These are phyloP conservation scores for Spirogloea muscicola DNA, from an alignment of 139 green algal species.

Conservation along the genomic window DNA sequence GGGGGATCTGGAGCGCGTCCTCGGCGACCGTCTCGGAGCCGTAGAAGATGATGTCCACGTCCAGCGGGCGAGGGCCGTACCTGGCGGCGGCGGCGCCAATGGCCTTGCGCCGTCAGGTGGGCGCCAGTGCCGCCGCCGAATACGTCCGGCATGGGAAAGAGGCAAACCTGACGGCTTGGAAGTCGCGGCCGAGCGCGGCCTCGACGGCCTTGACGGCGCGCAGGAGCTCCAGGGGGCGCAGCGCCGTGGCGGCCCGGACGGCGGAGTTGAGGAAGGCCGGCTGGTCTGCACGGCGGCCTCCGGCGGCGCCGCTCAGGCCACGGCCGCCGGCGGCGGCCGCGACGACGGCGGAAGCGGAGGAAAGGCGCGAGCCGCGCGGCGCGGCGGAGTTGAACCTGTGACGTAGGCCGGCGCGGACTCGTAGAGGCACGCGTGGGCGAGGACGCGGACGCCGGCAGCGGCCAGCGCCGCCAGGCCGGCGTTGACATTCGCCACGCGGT, in stretches of 20 bases:
- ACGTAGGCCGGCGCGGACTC: slow-evolving; percentile 79
- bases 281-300: too few relatives aligned
- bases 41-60: slow-evolving; percentile 95
- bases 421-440: slow-evolving; percentile 70
- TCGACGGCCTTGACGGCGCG: slow-evolving; percentile 20
- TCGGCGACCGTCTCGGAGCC: slow-evolving; percentile 45
- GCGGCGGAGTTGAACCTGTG: too few relatives aligned
- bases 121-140: too few relatives aligned
- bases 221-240: slow-evolving; percentile 12
- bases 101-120: too few relatives aligned
- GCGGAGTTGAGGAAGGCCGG: slow-evolving; percentile 87
- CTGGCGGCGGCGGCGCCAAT: too few relatives aligned
- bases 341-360: too few relatives aligned
- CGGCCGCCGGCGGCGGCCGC: too few relatives aligned
- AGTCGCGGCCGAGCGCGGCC: slow-evolving; percentile 11
- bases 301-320: too few relatives aligned
- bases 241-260: slow-evolving; percentile 33
- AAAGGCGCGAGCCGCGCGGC: too few relatives aligned
- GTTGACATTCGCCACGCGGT: slow-evolving; percentile 28
- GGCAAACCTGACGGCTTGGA: too few relatives aligned
- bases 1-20: slow-evolving; percentile 63
- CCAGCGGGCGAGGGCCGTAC: slow-evolving; percentile 83
- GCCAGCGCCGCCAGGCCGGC: not conserved
- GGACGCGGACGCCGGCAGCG: slow-evolving; percentile 1
- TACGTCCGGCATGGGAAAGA: too few relatives aligned